These are phyloP conservation scores for Xylaria longipes DNA, from an alignment of 495 filamentous ascomycete genomes.

Conservation along the genomic window DNA sequence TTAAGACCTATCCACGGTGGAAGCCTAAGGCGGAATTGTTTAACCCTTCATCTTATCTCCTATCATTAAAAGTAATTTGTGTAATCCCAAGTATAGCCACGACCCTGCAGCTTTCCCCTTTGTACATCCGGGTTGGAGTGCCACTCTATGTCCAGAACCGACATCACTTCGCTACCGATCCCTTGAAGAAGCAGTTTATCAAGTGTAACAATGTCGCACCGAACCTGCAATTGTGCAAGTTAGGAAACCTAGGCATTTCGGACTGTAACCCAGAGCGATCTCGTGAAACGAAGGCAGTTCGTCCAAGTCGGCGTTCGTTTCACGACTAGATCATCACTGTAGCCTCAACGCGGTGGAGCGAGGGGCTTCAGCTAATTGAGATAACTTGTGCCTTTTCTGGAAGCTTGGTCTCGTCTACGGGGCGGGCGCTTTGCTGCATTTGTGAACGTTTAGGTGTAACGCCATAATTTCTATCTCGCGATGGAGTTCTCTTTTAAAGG, in stretches of 20 bases:
- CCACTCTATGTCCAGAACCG: background rate
- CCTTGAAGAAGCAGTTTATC: background rate
- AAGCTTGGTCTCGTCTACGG: background rate
- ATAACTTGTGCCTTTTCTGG: background rate
- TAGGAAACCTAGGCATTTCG: background rate
- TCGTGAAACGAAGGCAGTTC: background rate
- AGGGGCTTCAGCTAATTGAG: background rate
- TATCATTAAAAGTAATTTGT: background rate
- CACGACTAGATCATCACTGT: background rate
- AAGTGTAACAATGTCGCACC: constrained; percentile 3
- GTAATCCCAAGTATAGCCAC: background rate
- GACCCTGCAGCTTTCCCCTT: background rate
- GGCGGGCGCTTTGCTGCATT: background rate
- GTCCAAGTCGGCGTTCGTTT: background rate
- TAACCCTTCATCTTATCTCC: background rate
- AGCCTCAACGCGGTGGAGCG: background rate
- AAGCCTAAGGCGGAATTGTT: background rate
- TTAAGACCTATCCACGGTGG: background rate
- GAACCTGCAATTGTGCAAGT: background rate
- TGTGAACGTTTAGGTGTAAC: constrained; percentile 14
- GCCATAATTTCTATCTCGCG: background rate
- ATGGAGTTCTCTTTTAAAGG: constrained; percentile 15
- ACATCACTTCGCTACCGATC: background rate
- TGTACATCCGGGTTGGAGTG: background rate
- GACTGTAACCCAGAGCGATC: background rate